phyloP scores from a whole-genome alignment of 768 basidiomycete species.

The Rhodosporidiobolus sp. region DNA sequence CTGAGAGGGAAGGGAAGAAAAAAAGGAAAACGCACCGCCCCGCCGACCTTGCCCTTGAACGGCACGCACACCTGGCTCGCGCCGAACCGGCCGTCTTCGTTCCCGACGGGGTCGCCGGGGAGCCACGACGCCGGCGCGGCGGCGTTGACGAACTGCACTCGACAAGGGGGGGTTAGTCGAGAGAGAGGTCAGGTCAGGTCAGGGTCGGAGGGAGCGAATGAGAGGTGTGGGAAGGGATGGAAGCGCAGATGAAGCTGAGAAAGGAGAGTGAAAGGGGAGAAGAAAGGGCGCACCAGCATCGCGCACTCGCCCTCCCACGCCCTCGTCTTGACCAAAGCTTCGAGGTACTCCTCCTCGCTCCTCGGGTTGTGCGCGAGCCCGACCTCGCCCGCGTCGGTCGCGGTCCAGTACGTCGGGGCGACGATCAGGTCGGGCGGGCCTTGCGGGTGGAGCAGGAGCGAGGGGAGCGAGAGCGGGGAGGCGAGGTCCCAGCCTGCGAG shows the following conservation, averaged over 20 bases:
- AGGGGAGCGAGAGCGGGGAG: constrained; percentile 6
- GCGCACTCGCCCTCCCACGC: constrained; percentile 42
- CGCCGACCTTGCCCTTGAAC: constrained; percentile 30
- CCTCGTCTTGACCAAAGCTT: constrained; percentile 33
- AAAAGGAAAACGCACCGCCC: neutral
- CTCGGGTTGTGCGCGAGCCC: constrained; percentile 26
- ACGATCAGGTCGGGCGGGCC: constrained; percentile 14
- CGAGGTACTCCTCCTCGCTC: constrained; percentile 36
- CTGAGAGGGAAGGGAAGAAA: too few relatives aligned
- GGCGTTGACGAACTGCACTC: constrained; percentile 30
- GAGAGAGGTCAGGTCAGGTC: neutral
- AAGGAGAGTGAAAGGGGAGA: neutral
- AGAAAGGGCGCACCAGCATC: constrained; percentile 20
- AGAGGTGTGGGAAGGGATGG: too few relatives aligned
- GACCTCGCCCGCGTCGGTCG: constrained; percentile 19
- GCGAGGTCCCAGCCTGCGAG: constrained; percentile 32
- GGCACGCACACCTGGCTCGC: constrained; percentile 20
- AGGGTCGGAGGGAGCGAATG: neutral
- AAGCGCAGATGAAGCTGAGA: neutral
- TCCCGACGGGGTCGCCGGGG: neutral
- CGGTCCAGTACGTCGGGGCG: constrained; percentile 42
- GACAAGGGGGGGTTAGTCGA: neutral
- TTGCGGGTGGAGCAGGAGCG: constrained; percentile 7
- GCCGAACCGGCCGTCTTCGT: constrained; percentile 29
- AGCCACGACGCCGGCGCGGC: neutral